Base-by-base conservation (phyloP, 192 early-diverging fungal genomes). In the Gaertneriomyces sp. region DNA sequence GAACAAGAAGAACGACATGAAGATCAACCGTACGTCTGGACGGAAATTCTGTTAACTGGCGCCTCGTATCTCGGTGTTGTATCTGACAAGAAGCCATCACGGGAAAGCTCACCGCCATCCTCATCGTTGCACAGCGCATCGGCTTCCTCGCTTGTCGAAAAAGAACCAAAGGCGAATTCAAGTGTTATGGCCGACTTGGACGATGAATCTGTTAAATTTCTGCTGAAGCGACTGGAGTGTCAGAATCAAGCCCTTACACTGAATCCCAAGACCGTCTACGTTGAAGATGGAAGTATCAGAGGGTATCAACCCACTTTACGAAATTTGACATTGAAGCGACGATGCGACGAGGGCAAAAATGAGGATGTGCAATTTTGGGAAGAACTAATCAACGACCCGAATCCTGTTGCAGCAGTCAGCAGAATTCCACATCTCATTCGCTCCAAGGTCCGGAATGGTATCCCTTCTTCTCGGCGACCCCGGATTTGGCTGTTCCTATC, bases 401-500 rank as follows among this genome's bases (percentile, higher is more conserved):
- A 61, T 40, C 45, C 58, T 7, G 42, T n/a, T 14, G 42, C 66
- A 12, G 54, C 38, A 6, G 14, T 64, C 5, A 14, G 19, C 12
- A 70, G 79, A 55, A 64, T 73, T 45, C 71, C 68, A 50, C 63
- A 73, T 43, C 51, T 81, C 33, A 56, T 81, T n/a, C 83, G 83
- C 4, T 85, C 89, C 45, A 90, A 87, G 63, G 66, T 81, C 14
- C 87, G 94, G 25, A 68, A 66, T 16, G 93, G 93, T 25, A 89
- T 98, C 45, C 95, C 95, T 14, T 75, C 81, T 45, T 74, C 86
- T 2, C 70, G 96, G 38, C 88, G 95, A 43, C 86, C 89, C 38
- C 82, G 89, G 64, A 85, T 98, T 59, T 98, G 95, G 95, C 86
- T 89, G 63, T 70, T 90, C 42, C 79, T 98, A 66, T 77, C 88